Conservation (phyloP, 108 stramenopile species). For the Discostella pseudostelligera region DNA sequence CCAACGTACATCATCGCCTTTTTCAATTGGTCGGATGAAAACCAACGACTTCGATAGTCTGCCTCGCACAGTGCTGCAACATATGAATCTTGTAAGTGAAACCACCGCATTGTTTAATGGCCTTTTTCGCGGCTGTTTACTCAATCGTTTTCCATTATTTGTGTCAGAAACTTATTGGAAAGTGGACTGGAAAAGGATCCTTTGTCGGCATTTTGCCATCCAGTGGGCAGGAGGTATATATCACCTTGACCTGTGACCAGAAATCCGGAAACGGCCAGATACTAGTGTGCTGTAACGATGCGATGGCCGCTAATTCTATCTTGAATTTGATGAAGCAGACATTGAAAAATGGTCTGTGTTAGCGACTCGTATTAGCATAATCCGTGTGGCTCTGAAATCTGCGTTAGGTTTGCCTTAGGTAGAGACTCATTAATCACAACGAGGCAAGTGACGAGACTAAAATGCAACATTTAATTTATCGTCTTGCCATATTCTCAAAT, state of each 20-base stretch:
- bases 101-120: not conserved
- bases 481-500: too few species aligned
- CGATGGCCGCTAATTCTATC: constrained; percentile 68
- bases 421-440: too few species aligned
- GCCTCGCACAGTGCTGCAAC: constrained; percentile 27
- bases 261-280: constrained; percentile 52
- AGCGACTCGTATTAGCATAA: not conserved
- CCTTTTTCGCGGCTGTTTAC: not conserved
- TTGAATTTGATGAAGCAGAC: constrained; percentile 56
- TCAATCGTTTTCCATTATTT: not conserved
- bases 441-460: too few species aligned
- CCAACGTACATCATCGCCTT: constrained; percentile 47
- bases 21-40: constrained; percentile 24
- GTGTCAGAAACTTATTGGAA: constrained; percentile 49
- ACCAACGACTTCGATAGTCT: constrained; percentile 19
- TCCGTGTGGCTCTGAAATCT: too few species aligned
- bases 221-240: constrained; percentile 57
- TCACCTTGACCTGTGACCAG: constrained; percentile 48
- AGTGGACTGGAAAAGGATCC: constrained; percentile 33
- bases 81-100: constrained; percentile 40
- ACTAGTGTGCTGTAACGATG: constrained; percentile 74
- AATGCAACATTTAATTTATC: too few species aligned
- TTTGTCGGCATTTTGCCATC: constrained; percentile 59
- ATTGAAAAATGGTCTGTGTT: constrained; percentile 10
- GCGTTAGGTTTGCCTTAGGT: too few species aligned